A percentile compares a stretch with the other conserved stretches of the same genome.
Evolutionary conservation across 2,329 filamentous ascomycete genomes (phyloP).

Genomic region (Diaporthe eres): DNA sequence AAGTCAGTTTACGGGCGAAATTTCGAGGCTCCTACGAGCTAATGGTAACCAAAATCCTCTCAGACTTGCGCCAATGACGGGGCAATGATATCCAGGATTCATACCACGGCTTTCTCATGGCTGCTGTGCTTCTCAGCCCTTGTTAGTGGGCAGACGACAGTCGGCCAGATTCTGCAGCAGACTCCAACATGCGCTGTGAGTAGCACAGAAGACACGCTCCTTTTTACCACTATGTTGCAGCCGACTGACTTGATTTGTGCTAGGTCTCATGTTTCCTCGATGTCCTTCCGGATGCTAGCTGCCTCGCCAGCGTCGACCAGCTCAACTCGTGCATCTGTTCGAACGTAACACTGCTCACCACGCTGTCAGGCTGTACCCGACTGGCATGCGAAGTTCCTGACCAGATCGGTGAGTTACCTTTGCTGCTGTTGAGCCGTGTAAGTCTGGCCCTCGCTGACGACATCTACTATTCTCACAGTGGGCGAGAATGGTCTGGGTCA

Average conservation of each 20-base stretch:
- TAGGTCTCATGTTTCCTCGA: slow-evolving; percentile 31
- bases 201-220: not conserved
- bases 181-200: slow-evolving; percentile 34
- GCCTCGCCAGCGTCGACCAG: slow-evolving; percentile 5
- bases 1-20: not conserved
- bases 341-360: slow-evolving; percentile 22
- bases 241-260: not conserved
- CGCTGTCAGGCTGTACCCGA: slow-evolving; percentile 30
- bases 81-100: slow-evolving; percentile 24
- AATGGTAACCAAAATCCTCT: not conserved
- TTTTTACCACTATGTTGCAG: not conserved
- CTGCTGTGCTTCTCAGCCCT: slow-evolving; percentile 29
- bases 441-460: not conserved
- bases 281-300: not conserved
- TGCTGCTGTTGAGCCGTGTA: not conserved
- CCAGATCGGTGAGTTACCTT: slow-evolving; percentile 14
- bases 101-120: slow-evolving; percentile 27
- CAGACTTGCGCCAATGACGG: slow-evolving; percentile 1
- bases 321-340: slow-evolving; percentile 36
- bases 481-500: not conserved
- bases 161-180: slow-evolving; percentile 14
- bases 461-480: not conserved
- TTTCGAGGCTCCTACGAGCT: not conserved
- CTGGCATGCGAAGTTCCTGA: slow-evolving; percentile 27
- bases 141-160: slow-evolving; percentile 31